Percentiles rank a stretch among this genome's conserved stretches.
These are phyloP conservation scores for Senna siamea DNA, from an alignment of 306 rosid species.

Conservation along the genomic window DNA sequence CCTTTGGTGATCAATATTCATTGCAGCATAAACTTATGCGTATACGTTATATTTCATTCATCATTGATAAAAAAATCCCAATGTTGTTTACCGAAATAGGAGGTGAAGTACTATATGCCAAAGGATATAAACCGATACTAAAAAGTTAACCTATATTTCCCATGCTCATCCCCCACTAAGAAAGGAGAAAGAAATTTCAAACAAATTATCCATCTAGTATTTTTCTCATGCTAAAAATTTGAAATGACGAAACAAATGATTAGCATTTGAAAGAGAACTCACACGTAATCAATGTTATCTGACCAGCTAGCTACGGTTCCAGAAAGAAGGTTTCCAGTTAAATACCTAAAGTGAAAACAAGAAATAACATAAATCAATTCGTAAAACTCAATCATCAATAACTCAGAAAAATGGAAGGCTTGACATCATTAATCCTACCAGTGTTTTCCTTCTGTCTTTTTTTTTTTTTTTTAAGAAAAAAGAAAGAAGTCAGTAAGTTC, in stretches of 20 bases:
- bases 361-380: conserved; percentile 13
- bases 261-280: conserved; percentile 44
- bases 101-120: conserved; percentile 1
- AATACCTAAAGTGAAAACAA: conserved; percentile 50
- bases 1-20: background rate
- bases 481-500: background rate
- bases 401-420: conserved; percentile 12
- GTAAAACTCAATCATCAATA: background rate
- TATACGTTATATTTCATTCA: background rate
- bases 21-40: background rate
- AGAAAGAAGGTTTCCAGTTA: conserved; percentile 60
- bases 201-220: background rate
- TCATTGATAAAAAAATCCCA: background rate
- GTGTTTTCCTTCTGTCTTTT: background rate
- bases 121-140: background rate
- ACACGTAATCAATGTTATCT: conserved; percentile 42
- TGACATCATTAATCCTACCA: background rate
- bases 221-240: background rate
- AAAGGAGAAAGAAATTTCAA: conserved; percentile 4
- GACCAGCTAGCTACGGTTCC: conserved; percentile 57
- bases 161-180: background rate
- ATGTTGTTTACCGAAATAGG: background rate
- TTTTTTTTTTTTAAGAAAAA: too few species aligned
- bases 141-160: background rate
- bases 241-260: background rate